Base-by-base conservation (phyloP, 2,329 filamentous ascomycete genomes). In the Fonsecaea pugnacius region DNA sequence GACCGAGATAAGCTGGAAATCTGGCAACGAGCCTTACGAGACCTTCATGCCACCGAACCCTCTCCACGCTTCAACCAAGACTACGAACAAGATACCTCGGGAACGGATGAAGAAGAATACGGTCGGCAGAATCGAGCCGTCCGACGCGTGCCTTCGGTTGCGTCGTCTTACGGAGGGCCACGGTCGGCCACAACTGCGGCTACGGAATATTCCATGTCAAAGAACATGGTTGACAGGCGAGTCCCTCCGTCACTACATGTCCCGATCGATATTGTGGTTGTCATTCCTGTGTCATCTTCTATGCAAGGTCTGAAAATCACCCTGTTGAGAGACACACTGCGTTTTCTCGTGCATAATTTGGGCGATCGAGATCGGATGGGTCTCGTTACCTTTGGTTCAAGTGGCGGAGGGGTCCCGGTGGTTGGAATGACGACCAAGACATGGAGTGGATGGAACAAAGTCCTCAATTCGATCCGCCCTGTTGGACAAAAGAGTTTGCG, bases 241-340 rank as follows among this genome's bases (percentile, higher is more conserved):
- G 78, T 77, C 75, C 73, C 79, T 79, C 58, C 72, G 73, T 85
- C 89, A 5, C 76, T 94, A 54, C 95, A 99, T 74, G 91, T 98
- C 16, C 94, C 95, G 1, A 87, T 98, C 60, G 95, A 99, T 74
- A 88, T 99, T 33, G 94, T 99, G 0, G 92, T 98, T 0, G 95
- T 99, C 24, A 93, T 99, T 36, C 95, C 95, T 0, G 92, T 99
- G 5, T 98, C 95, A 0, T 96, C 94, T 0, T 98, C 95, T 0
- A 99, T 98, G 94, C 95, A 98, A 77, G 95, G 95, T n/a, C 86
- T 99, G 66, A 99, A 99, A 80, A 97, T 98, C 74, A 96, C 94
- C 67, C 83, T 99, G 1, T 87, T 99, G 14, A 89, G 92, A 48
- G 95, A 99, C 77, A 90, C 94, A 0, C 83, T 99, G 38, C 91